Evolutionary conservation across 352 stramenopile genomes (phyloP).

Genomic region (Globisporangium megalacanthum): DNA sequence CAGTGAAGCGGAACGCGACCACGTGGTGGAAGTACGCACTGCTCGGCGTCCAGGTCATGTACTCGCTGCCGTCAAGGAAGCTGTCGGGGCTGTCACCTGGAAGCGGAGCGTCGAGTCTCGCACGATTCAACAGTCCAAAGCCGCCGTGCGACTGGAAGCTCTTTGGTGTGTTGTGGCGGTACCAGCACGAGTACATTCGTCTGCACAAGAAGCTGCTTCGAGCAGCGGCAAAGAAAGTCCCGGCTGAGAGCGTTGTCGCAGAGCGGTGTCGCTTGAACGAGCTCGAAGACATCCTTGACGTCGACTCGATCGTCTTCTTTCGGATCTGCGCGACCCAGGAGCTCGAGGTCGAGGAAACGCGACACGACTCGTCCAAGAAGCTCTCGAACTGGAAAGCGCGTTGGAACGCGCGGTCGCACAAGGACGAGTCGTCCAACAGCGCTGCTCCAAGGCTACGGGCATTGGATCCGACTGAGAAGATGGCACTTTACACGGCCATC

Average conservation of each 20-base stretch:
- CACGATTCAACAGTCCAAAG: conserved; percentile 9
- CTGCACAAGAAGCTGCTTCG: conserved; percentile 67
- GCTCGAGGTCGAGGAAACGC: conserved; percentile 55
- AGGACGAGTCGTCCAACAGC: background rate
- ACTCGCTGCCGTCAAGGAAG: conserved; percentile 21
- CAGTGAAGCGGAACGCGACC: conserved; percentile 38
- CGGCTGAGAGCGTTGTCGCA: conserved; percentile 35
- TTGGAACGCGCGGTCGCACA: conserved; percentile 35
- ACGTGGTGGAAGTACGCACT: conserved; percentile 81
- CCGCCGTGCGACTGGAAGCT: conserved; percentile 49
- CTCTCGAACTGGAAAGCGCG: conserved; percentile 63
- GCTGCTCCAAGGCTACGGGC: conserved; percentile 11
- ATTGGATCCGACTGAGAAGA: conserved; percentile 39
- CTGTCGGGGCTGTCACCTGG: conserved; percentile 1
- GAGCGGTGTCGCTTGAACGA: conserved; percentile 45
- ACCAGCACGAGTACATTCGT: conserved; percentile 68
- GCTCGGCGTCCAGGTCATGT: conserved; percentile 59
- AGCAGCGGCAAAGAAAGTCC: conserved; percentile 49
- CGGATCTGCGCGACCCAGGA: conserved; percentile 59
- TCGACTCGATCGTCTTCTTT: conserved; percentile 82
- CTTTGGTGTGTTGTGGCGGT: conserved; percentile 49
- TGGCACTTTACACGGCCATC: conserved; percentile 47
- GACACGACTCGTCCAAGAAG: conserved; percentile 64
- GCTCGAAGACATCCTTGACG: conserved; percentile 67
- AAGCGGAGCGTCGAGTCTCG: conserved; percentile 4